Evolutionary conservation across 352 stramenopile species (phyloP), one percentile per base, ranked within the genome.

Genomic region (Globisporangium acanthophoron): DNA sequence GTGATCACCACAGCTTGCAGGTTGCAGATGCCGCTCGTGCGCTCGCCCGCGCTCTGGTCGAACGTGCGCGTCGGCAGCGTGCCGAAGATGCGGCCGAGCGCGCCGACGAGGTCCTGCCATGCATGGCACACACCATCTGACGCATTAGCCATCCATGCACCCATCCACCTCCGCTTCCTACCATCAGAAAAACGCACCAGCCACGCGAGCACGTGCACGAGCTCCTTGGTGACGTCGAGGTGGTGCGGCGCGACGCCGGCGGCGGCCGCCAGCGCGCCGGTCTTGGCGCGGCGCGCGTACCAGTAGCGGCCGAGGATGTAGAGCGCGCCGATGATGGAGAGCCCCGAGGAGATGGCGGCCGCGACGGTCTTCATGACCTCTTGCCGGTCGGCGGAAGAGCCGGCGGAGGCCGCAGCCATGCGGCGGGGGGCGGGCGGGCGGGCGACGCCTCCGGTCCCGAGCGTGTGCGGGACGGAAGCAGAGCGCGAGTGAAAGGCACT

Each of bases 231-330:
- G 20, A 92, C 80, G 70, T 92, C 83, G 35, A 90, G 67, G 31
- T 91, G 68, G 48, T 88, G 80, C 27, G 71, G 64, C 1, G 69
- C 68, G 4, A 57, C 33, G 18, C 13, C 35, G 13, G 11, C 45
- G 16, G 43, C 59, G 3, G 70, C 66, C 39, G 78, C 71, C 18
- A 20, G 33, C 7, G 52, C 53, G 53, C 29, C 52, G 59, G 71
- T 60, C 52, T 80, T 82, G 31, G 79, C 62, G 43, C 76, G 65
- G 1, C 78, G 78, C 52, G 71, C 74, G 60, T 90, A 88, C 82
- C 80, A 92, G 56, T 92, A 92, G 52, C 81, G 78, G 5, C 80
- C 76, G 37, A 94, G 77, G 60, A 94, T 94, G 69, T 94, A 94
- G 39, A 90, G 70, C 54, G 69, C 73, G 44, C 85, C 82, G 61